Percentiles rank a stretch among this genome's conserved stretches.
These are phyloP conservation scores for Phaffia tasmanica DNA, from an alignment of 768 basidiomycete species.

Conservation along the genomic window DNA sequence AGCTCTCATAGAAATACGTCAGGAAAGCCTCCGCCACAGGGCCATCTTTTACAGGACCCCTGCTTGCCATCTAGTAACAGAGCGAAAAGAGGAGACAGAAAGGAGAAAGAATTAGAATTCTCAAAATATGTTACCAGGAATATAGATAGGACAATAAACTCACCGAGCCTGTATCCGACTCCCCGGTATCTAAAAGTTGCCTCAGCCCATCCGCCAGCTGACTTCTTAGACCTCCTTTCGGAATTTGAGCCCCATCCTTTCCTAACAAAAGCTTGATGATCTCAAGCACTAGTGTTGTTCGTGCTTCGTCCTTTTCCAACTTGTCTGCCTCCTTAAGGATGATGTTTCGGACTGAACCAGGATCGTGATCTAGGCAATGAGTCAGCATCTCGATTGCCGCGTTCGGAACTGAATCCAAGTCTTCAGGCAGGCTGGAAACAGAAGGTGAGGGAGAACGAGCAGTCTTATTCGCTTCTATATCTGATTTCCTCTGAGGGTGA, in stretches of 20 bases:
- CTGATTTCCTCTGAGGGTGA: not conserved
- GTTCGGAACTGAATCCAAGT: conserved; percentile 49
- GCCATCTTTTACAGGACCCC: conserved; percentile 48
- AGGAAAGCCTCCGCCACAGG: conserved; percentile 78
- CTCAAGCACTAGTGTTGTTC: conserved; percentile 55
- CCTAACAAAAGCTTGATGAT: conserved; percentile 65
- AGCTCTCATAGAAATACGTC: conserved; percentile 80
- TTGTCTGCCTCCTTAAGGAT: conserved; percentile 46
- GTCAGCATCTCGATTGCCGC: conserved; percentile 77
- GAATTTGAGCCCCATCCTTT: conserved; percentile 48
- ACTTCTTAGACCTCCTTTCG: conserved; percentile 50
- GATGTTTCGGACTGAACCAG: conserved; percentile 72
- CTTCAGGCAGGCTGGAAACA: not conserved
- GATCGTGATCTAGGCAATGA: conserved; percentile 77
- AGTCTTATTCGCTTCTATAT: not conserved
- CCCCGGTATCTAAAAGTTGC: conserved; percentile 62
- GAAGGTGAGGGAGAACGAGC: not conserved
- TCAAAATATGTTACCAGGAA: not conserved
- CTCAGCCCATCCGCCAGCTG: conserved; percentile 80
- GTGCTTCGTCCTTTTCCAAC: conserved; percentile 44
- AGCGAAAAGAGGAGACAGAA: not conserved
- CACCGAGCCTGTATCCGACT: conserved; percentile 18
- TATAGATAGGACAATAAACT: not conserved
- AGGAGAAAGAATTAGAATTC: not conserved
- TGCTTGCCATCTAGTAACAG: conserved; percentile 12